Evolutionary conservation across 2,329 filamentous ascomycete genomes (phyloP).

Genomic region (Alternaria burnsii): DNA sequence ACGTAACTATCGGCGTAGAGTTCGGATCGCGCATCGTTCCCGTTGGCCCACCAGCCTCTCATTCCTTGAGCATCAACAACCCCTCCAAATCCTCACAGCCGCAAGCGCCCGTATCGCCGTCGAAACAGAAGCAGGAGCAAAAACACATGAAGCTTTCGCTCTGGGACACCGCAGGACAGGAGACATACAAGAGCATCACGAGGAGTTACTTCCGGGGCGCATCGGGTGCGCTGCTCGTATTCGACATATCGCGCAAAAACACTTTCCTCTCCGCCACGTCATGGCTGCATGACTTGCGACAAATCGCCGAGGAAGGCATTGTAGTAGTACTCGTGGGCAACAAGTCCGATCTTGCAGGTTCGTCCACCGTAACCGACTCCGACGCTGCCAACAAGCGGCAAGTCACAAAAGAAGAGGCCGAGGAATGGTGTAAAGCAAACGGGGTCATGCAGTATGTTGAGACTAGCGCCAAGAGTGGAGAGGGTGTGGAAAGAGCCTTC

Average conservation of each 20-base stretch:
- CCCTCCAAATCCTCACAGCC: constrained; percentile 39
- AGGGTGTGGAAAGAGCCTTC: constrained; percentile 93
- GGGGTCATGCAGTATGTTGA: constrained; percentile 93
- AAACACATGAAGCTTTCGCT: constrained; percentile 93
- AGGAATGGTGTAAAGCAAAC: constrained; percentile 87
- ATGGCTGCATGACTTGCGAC: constrained; percentile 92
- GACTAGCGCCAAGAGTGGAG: constrained; percentile 93
- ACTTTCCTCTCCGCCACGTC: constrained; percentile 90
- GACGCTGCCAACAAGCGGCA: constrained; percentile 72
- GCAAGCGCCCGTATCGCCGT: constrained; percentile 27
- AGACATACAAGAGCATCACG: constrained; percentile 97
- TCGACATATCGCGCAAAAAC: constrained; percentile 85
- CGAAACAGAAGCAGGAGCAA: constrained; percentile 54
- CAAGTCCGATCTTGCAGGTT: constrained; percentile 80
- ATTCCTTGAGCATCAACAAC: constrained; percentile 64
- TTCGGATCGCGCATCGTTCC: constrained; percentile 93
- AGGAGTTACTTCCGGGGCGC: constrained; percentile 91
- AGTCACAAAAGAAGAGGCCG: constrained; percentile 82
- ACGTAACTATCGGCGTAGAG: constrained; percentile 96
- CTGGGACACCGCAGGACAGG: constrained; percentile 96
- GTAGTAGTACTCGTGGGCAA: constrained; percentile 95
- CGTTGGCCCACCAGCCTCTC: constrained; percentile 81
- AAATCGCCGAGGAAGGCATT: constrained; percentile 95
- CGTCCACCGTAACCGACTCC: constrained; percentile 48
- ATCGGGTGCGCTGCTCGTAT: constrained; percentile 82